Conservation (phyloP, 2,329 filamentous ascomycete species). For the Aspergillus sp. region DNA sequence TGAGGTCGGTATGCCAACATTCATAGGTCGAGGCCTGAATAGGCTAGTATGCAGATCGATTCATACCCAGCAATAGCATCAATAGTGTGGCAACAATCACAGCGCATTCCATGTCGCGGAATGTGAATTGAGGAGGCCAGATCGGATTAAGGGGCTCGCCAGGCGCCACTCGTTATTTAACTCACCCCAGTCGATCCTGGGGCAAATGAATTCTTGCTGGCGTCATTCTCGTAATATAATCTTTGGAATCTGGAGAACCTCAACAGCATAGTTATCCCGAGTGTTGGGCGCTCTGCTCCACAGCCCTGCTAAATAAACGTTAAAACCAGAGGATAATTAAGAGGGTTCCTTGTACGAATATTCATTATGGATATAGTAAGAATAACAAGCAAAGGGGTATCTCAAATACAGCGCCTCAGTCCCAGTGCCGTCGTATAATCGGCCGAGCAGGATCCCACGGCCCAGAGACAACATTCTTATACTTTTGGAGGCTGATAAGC, state of each 20-base stretch:
- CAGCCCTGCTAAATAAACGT: not conserved
- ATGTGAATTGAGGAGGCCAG: not conserved
- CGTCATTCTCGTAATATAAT: not conserved
- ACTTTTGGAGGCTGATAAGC: constrained; percentile 94
- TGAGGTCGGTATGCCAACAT: not conserved
- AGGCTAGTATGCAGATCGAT: not conserved
- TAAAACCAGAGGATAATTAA: not conserved
- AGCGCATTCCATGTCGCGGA: not conserved
- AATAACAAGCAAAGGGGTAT: not conserved
- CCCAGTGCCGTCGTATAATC: constrained; percentile 45
- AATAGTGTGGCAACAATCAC: too few relatives aligned
- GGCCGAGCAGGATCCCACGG: constrained; percentile 96
- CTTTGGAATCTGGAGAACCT: not conserved
- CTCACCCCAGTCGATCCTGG: too few relatives aligned
- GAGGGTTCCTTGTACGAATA: not conserved
- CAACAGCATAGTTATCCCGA: not conserved
- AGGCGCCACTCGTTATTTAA: too few relatives aligned
- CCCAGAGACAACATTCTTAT: constrained; percentile 98
- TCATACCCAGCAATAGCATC: not conserved
- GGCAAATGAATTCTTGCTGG: not conserved
- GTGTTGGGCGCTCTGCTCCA: not conserved
- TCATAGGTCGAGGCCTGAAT: not conserved
- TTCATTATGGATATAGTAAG: not conserved
- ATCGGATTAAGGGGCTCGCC: not conserved
- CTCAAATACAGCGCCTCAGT: constrained; percentile 21